Base-by-base conservation (phyloP, 2,329 filamentous ascomycete species). In the Cladosporium sp. region DNA sequence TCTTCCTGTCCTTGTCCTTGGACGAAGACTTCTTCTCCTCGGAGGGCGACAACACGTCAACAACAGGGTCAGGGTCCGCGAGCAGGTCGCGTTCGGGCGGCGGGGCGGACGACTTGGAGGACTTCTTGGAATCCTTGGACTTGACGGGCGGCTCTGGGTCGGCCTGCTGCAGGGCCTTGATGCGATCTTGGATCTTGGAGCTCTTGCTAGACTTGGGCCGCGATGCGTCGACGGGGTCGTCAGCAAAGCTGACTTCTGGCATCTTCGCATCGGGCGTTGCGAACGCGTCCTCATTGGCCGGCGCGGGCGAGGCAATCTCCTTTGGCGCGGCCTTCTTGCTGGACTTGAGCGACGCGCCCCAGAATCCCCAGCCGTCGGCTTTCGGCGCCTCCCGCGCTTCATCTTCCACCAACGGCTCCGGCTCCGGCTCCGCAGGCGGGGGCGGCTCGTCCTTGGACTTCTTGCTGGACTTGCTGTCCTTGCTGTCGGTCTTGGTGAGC, bases 111-210 rank as follows among this genome's bases (percentile, higher is more conserved):
- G 43, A 43, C 19, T 44, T 53, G 18, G 50, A 44, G 28, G 46
- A 43, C 43, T 52, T 52, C 52, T 49, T 50, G 8, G 43, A 51
- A 37, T 58, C 46, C 43, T 56, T 53, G 19, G 55, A 52, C 40
- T 60, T 58, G 9, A 56, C 53, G 9, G 59, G 61, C 35, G 64
- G 66, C 4, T 68, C 63, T 41, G 71, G 70, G 22, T 28, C 22
- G 22, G 22, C 22, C 52, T 63, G 68, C 58, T 70, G 65, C 49
- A 70, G 59, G 13, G 73, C 64, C 58, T 71, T 79, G 67, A 82
- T 76, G 59, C 75, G 75, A 58, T 82, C 79, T 13, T 76, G 73
- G 40, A 82, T 61, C 35, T 71, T 45, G 71, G 60, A 76, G 11
- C 72, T 68, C 59, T 73, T 74, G 44, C 61, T 64, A 54, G 68